Percentiles rank a stretch among this genome's conserved stretches.
Evolutionary conservation across 495 filamentous ascomycete genomes (phyloP).

Genomic region (Penicillium taxi): DNA sequence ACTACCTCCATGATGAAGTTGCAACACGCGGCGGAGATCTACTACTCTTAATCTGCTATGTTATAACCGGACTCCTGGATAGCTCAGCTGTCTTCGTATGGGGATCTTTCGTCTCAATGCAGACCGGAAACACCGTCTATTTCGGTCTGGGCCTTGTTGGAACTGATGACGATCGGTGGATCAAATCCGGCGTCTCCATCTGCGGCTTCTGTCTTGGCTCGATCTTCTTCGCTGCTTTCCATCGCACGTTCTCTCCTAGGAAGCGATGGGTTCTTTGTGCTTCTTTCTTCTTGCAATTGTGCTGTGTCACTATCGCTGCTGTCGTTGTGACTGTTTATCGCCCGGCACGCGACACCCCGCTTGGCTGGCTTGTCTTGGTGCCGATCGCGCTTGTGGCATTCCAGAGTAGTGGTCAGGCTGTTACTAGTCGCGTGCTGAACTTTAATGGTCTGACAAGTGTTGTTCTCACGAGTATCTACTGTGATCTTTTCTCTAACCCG

Average conservation of each 20-base stretch:
- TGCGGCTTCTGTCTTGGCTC: conserved; percentile 60
- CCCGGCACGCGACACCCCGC: conserved; percentile 28
- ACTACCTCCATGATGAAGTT: conserved; percentile 43
- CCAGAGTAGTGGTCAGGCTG: conserved; percentile 62
- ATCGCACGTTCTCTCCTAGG: conserved; percentile 42
- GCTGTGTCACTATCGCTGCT: conserved; percentile 49
- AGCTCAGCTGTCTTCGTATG: conserved; percentile 63
- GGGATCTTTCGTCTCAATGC: conserved; percentile 74
- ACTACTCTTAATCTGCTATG: conserved; percentile 57
- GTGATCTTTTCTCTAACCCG: conserved; percentile 59
- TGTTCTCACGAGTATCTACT: conserved; percentile 64
- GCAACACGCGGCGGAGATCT: conserved; percentile 50
- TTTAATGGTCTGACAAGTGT: conserved; percentile 58
- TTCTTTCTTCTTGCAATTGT: conserved; percentile 50
- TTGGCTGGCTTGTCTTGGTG: conserved; percentile 50
- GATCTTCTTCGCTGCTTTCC: conserved; percentile 53
- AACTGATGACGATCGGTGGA: conserved; percentile 37
- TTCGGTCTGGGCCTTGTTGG: conserved; percentile 60
- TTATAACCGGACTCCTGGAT: conserved; percentile 67
- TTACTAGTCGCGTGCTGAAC: conserved; percentile 57
- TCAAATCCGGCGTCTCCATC: conserved; percentile 58
- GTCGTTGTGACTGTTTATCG: conserved; percentile 45
- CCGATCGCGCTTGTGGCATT: conserved; percentile 60
- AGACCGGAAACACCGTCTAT: conserved; percentile 75
- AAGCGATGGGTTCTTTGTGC: conserved; percentile 52